phyloP scores from a whole-genome alignment of 768 basidiomycete species.

The Mycena leptocephala region DNA sequence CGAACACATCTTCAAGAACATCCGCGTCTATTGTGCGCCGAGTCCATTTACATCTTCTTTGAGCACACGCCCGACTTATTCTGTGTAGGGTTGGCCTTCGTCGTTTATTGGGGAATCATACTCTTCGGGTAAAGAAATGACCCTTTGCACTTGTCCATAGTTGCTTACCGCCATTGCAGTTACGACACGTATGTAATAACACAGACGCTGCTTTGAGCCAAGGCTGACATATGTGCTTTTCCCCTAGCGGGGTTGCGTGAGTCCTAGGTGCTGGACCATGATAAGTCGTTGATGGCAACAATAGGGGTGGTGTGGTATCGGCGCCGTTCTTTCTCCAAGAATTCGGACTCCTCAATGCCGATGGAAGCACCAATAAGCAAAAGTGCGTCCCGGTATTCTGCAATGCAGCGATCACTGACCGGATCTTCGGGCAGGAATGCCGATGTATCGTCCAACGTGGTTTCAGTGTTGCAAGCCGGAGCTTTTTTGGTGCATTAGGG shows the following conservation, averaged over 20 bases:
- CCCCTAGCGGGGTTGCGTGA: slow-evolving; percentile 50
- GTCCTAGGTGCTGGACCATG: slow-evolving; percentile 37
- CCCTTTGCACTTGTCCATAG: neutral
- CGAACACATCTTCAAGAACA: slow-evolving; percentile 62
- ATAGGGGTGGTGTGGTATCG: slow-evolving; percentile 81
- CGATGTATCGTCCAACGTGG: slow-evolving; percentile 85
- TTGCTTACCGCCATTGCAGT: slow-evolving; percentile 20
- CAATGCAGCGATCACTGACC: neutral
- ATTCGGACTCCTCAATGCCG: slow-evolving; percentile 70
- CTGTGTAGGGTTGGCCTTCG: slow-evolving; percentile 76
- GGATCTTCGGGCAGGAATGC: slow-evolving; percentile 50
- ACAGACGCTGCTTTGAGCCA: neutral
- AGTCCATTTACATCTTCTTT: too few species aligned
- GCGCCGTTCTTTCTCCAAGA: slow-evolving; percentile 72
- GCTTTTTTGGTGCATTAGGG: slow-evolving; percentile 90
- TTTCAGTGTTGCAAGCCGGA: slow-evolving; percentile 90
- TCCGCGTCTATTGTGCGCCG: slow-evolving; percentile 76
- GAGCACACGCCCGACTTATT: slow-evolving; percentile 1
- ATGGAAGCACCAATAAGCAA: slow-evolving; percentile 58
- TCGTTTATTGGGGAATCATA: slow-evolving; percentile 86
- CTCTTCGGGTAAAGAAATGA: slow-evolving; percentile 68
- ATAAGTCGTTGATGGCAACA: neutral
- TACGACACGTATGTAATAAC: slow-evolving; percentile 76
- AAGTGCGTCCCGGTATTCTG: slow-evolving; percentile 9
- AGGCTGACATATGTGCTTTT: neutral